Conservation (phyloP, 2,329 filamentous ascomycete species). For the Botrytis pseudocinerea region DNA sequence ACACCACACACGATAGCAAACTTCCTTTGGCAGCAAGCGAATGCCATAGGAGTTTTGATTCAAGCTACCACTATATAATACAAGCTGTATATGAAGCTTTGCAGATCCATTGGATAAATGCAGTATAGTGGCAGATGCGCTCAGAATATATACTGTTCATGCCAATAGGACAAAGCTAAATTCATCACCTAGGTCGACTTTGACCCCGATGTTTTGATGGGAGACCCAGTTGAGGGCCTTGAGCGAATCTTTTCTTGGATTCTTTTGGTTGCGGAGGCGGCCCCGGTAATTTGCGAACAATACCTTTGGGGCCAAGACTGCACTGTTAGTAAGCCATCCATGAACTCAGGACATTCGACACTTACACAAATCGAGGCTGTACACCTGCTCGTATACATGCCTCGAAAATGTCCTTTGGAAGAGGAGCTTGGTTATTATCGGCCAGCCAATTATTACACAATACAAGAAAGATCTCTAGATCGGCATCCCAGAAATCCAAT, state of each 20-base stretch:
- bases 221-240: neutral
- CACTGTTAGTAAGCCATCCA: neutral
- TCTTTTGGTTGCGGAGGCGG: neutral
- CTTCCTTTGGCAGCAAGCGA: too few relatives aligned
- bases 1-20: neutral
- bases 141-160: neutral
- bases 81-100: neutral
- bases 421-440: neutral
- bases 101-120: too few relatives aligned
- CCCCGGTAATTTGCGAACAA: conserved; percentile 2
- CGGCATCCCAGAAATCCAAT: conserved; percentile 18
- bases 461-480: neutral
- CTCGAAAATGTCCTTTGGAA: neutral
- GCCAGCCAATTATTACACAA: conserved; percentile 9
- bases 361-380: conserved; percentile 20
- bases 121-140: neutral
- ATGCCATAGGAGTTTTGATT: too few relatives aligned
- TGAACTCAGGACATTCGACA: neutral
- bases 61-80: neutral
- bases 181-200: neutral
- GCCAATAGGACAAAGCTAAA: neutral
- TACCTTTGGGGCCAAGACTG: conserved; percentile 5
- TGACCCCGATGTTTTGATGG: conserved; percentile 9
- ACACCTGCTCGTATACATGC: conserved; percentile 1
- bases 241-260: neutral